Base-by-base conservation (phyloP, 305 asterid genomes). In the Rubia peregrina region DNA sequence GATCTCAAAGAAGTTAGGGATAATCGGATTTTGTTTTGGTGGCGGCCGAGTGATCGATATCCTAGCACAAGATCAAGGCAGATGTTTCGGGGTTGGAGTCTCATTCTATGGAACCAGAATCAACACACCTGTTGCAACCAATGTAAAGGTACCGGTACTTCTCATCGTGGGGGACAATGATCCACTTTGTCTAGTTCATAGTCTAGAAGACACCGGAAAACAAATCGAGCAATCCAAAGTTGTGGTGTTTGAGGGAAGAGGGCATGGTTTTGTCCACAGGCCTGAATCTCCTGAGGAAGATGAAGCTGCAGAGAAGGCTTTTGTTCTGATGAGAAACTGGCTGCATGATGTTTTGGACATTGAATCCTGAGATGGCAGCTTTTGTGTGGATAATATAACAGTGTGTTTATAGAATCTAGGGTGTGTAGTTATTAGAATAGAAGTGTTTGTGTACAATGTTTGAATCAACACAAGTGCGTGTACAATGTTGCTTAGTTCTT, bases 211-310 rank as follows among this genome's bases (percentile, higher is more conserved):
- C 13, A 46, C 78, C n/a, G 78, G 75, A 24, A 73, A 81, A 80
- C 76, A 72, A 63, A 82, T 72, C 17, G 55, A 82, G 66, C 79
- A 79, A 24, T 67, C 82, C 6, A 86, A 80, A 78, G 73, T 81
- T 75, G 77, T 77, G 1, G 78, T 84, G 65, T 88, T 84, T 41
- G 56, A 57, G 56, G 96, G 84, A 42, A 80, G 91, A 71, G 90
- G 87, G 0, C 93, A 91, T 79, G 88, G 84, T 51, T 91, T 89
- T 78, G 91, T 76, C 26, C 97, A 91, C 71, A 77, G 89, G 72
- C 96, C 97, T n/a, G 81, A 79, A 76, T 83, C 85, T 43, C 79
- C 87, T n/a, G 96, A 88, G 75, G 96, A 91, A 69, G 96, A 89
- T 82, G 86, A 71, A 73, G 93, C 84, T 84, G 96, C 96, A 70